A percentile compares a stretch with the other conserved stretches of the same genome.
These are phyloP conservation scores for Apiotrichum sp. DNA, from an alignment of 1,284 basidiomycete species.

Conservation along the genomic window DNA sequence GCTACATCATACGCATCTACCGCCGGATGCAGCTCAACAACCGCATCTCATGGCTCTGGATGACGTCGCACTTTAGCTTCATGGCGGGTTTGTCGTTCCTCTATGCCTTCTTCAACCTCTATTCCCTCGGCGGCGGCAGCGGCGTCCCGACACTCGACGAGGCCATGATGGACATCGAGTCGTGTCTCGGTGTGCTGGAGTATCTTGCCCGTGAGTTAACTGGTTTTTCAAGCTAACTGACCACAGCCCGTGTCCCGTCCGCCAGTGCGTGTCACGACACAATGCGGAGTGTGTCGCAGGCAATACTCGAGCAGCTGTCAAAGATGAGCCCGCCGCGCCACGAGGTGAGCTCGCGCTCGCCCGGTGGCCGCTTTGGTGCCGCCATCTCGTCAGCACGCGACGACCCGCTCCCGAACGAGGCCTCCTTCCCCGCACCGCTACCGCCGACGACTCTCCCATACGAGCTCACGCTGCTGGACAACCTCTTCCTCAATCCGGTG, in stretches of 20 bases:
- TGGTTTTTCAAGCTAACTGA: background rate
- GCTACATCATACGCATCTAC: conserved; percentile 48
- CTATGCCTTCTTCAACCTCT: conserved; percentile 48
- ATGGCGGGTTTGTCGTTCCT: conserved; percentile 48
- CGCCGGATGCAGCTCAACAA: conserved; percentile 47
- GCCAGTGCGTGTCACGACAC: conserved; percentile 46
- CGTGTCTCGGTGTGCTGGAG: conserved; percentile 45
- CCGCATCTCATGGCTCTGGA: conserved; percentile 48
- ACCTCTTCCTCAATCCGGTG: conserved; percentile 48
- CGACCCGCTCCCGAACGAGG: conserved; percentile 34
- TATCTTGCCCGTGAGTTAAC: conserved; percentile 43
- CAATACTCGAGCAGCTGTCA: conserved; percentile 43
- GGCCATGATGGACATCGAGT: conserved; percentile 46
- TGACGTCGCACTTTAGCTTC: conserved; percentile 46
- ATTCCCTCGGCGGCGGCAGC: conserved; percentile 41
- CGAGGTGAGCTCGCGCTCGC: conserved; percentile 17
- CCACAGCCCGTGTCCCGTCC: conserved; percentile 44
- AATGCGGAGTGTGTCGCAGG: conserved; percentile 41
- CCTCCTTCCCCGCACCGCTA: conserved; percentile 40
- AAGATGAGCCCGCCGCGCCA: conserved; percentile 24
- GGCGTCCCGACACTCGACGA: conserved; percentile 45
- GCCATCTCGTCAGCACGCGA: conserved; percentile 42
- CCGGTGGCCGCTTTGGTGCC: conserved; percentile 25
- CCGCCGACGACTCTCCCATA: conserved; percentile 43
- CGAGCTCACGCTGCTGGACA: conserved; percentile 47